Conservation (phyloP, 805 yeast genomes). For the Pachysolen tannophilus region DNA sequence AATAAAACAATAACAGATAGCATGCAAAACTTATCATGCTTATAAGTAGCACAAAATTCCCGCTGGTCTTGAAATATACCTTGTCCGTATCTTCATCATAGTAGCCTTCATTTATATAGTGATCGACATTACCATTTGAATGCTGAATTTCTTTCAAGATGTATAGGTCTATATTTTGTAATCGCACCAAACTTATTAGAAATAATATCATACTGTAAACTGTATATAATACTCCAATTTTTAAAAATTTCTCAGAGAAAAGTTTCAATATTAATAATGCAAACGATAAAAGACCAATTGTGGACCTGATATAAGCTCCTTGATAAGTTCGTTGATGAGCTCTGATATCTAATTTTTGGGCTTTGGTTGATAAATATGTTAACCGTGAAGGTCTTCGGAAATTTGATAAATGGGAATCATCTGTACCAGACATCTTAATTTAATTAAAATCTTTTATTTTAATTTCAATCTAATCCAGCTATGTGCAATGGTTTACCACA, state of each 20-base stretch:
- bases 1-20: constrained; percentile 37
- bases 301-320: constrained; percentile 74
- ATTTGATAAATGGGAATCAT: no score
- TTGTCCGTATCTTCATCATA: constrained; percentile 28
- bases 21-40: constrained; percentile 41
- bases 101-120: constrained; percentile 11
- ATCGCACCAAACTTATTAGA: constrained; percentile 26
- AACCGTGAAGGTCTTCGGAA: constrained; percentile 25
- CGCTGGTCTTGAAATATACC: constrained; percentile 50
- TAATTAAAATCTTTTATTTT: no score
- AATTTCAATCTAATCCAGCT: no score
- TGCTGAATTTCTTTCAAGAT: constrained; percentile 13
- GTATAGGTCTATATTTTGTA: constrained; percentile 23
- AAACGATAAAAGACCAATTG: constrained; percentile 61
- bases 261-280: constrained; percentile 55
- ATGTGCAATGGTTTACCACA: no score
- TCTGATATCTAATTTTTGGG: constrained; percentile 40
- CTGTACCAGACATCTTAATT: no score
- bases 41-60: constrained; percentile 48
- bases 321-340: constrained; percentile 82
- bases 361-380: constrained; percentile 27
- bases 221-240: constrained; percentile 60
- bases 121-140: constrained; percentile 6
- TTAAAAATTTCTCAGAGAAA: constrained; percentile 54
- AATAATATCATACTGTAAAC: constrained; percentile 45